A percentile compares a stretch with the other conserved stretches of the same genome.
These are phyloP conservation scores for Saccharomyces hybrid DNA, from an alignment of 1,139 yeast genomes.

Conservation along the genomic window DNA sequence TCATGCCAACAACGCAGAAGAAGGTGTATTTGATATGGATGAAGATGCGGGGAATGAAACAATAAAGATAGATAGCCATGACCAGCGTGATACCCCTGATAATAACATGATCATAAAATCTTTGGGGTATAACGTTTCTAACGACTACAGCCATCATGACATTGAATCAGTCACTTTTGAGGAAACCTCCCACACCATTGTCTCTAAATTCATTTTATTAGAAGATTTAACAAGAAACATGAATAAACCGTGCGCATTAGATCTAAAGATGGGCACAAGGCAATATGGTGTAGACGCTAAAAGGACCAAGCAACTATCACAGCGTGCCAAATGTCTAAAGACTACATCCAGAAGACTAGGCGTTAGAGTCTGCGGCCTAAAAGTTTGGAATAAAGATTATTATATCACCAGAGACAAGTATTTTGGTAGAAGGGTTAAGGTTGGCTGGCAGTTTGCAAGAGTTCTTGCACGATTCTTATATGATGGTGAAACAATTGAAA, in stretches of 20 bases:
- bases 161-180: constrained; percentile 19
- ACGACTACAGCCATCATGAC: neutral
- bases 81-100: constrained; percentile 5
- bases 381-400: constrained; percentile 58
- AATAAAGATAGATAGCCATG: constrained; percentile 17
- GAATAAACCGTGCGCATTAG: constrained; percentile 82
- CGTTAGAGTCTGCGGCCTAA: constrained; percentile 92
- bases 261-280: constrained; percentile 95
- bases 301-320: constrained; percentile 67
- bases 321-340: constrained; percentile 66
- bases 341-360: constrained; percentile 83
- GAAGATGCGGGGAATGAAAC: constrained; percentile 20
- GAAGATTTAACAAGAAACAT: constrained; percentile 86
- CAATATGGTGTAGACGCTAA: constrained; percentile 93
- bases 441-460: constrained; percentile 69
- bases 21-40: constrained; percentile 1
- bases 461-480: constrained; percentile 71
- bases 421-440: constrained; percentile 71
- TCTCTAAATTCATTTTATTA: constrained; percentile 62
- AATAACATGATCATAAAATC: neutral
- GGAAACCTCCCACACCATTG: constrained; percentile 28
- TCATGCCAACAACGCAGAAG: neutral
- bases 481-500: constrained; percentile 54
- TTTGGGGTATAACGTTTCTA: neutral
- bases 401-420: constrained; percentile 79